Base-by-base conservation (phyloP, 305 asterid species). In the Fraxinus sp. region DNA sequence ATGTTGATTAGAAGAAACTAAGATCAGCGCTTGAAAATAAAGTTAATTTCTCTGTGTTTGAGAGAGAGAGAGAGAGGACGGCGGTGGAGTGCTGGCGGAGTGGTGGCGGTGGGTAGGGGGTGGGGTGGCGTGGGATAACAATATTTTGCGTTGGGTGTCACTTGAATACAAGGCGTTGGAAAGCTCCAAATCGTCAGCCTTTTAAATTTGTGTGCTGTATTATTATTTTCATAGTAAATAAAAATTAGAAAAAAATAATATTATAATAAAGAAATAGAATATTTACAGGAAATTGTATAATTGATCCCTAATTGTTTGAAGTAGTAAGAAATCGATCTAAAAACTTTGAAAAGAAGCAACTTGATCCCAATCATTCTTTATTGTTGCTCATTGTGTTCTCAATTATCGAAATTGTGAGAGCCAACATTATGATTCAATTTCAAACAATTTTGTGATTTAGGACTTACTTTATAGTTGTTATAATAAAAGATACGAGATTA, bases 141-240 rank as follows among this genome's bases (percentile, higher is more conserved):
- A 66, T 62, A 78, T 74, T 81, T 66, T 78, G 81, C 79, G 57
- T 78, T 79, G 18, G 84, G 82, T 82, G 82, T 46, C 85, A 66
- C 85, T 82, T 85, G 73, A 82, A 79, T 83, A 83, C 81, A 79
- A 78, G 83, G 59, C 81, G 88, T 79, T 85, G 88, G 84, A 82
- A 79, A 66, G 83, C 85, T 82, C 84, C 88, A 79, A 85, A 78
- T 72, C 59, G 59, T 80, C 85, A 85, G 85, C 79, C 83, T 74
- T 83, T 80, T 83, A 30, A 68, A 70, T 13, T 70, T 30, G 41
- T 70, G 75, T n/a, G 75, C 22, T 13, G 74, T 68, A 28, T 28
- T 28, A 68, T 11, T 10, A 66, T 66, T 66, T 66, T 28, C 9
- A 44, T 13, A 46, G 18, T 46, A 46, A 46, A 46, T 49, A 14